A percentile compares a stretch with the other conserved stretches of the same genome.
phyloP scores from a whole-genome alignment of 495 filamentous ascomycete species.

The Penicillium canescens region DNA sequence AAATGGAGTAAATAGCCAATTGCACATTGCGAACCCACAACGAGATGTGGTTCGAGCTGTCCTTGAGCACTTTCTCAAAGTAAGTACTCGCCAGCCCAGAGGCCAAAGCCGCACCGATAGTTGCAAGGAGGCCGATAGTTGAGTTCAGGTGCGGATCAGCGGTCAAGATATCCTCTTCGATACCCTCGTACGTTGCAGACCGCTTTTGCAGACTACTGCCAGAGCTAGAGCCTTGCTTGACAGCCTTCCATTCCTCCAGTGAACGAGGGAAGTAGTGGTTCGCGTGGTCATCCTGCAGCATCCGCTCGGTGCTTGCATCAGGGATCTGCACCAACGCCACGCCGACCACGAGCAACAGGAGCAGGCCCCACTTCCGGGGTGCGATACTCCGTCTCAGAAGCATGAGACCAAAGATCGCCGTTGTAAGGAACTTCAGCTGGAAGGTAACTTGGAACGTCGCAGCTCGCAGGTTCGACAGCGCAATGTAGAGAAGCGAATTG shows the following conservation, averaged over 20 bases:
- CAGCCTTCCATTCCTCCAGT: constrained; percentile 54
- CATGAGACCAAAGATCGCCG: constrained; percentile 81
- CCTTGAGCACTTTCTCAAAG: constrained; percentile 93
- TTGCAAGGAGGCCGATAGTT: constrained; percentile 74
- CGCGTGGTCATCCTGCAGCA: constrained; percentile 50
- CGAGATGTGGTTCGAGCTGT: constrained; percentile 66
- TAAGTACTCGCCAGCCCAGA: constrained; percentile 87
- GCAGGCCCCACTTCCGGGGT: constrained; percentile 71
- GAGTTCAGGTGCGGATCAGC: constrained; percentile 69
- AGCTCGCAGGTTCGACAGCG: constrained; percentile 85
- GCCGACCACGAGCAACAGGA: constrained; percentile 78
- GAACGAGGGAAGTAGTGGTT: constrained; percentile 73
- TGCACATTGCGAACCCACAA: constrained; percentile 95
- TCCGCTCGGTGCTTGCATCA: constrained; percentile 43
- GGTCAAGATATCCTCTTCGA: constrained; percentile 73
- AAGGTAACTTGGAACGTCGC: constrained; percentile 91
- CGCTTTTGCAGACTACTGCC: constrained; percentile 54
- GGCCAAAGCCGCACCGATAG: constrained; percentile 70
- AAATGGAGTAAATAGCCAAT: constrained; percentile 86
- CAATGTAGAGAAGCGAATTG: constrained; percentile 89
- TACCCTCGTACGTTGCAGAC: constrained; percentile 96
- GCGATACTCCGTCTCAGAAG: constrained; percentile 71
- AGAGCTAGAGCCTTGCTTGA: constrained; percentile 37
- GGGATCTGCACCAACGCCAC: constrained; percentile 89
- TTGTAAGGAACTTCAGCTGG: constrained; percentile 90